Evolutionary conservation across 805 yeast genomes (phyloP).

Genomic region (Candida tibetensis): DNA sequence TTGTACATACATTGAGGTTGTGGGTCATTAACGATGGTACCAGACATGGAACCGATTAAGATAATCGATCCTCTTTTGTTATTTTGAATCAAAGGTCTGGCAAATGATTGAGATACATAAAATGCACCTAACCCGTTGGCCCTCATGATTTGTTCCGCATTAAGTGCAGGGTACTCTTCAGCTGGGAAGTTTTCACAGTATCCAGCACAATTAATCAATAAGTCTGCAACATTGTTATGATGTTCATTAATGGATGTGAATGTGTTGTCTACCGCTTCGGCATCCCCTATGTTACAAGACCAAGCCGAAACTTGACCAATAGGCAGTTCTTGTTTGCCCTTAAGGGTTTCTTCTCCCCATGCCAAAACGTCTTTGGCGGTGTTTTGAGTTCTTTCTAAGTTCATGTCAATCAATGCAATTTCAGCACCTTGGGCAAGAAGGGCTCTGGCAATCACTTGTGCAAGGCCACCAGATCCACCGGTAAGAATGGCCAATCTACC

Average conservation of each 20-base stretch:
- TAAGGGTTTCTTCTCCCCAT: conserved; percentile 48
- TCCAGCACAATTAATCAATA: conserved; percentile 79
- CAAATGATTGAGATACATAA: conserved; percentile 71
- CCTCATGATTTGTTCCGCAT: conserved; percentile 64
- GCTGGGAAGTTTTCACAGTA: conserved; percentile 80
- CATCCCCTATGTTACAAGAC: conserved; percentile 72
- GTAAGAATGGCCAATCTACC: conserved; percentile 71
- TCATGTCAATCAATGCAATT: conserved; percentile 68
- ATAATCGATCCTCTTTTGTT: conserved; percentile 59
- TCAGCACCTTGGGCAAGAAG: conserved; percentile 75
- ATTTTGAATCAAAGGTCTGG: conserved; percentile 59
- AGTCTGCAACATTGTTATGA: conserved; percentile 60
- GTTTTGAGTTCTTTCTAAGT: conserved; percentile 54
- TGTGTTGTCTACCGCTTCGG: conserved; percentile 53
- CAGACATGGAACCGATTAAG: conserved; percentile 77
- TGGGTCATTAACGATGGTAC: conserved; percentile 73
- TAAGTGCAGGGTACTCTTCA: conserved; percentile 67
- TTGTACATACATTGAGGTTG: conserved; percentile 80
- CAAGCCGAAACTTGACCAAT: conserved; percentile 54
- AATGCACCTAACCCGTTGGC: conserved; percentile 75
- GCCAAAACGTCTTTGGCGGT: conserved; percentile 48
- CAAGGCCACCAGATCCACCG: conserved; percentile 81
- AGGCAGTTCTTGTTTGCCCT: conserved; percentile 29
- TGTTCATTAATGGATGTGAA: conserved; percentile 53
- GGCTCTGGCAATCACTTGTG: conserved; percentile 62